A percentile compares a stretch with the other conserved stretches of the same genome.
Conservation (phyloP, 2,329 filamentous ascomycete genomes). For the Penicillium sp. region DNA sequence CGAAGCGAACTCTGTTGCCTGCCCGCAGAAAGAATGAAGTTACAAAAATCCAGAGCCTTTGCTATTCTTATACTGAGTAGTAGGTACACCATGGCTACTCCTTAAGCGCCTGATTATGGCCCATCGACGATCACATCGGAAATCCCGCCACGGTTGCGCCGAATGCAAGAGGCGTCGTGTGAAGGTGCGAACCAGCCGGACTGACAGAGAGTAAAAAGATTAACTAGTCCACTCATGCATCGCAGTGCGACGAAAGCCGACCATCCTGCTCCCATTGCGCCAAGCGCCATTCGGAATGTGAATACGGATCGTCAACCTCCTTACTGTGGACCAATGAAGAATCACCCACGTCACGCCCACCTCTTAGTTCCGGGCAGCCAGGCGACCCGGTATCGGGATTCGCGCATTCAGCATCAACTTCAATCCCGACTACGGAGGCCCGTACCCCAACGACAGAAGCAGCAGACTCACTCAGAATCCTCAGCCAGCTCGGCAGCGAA, state of each 20-base stretch:
- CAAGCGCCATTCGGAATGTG: conserved; percentile 32
- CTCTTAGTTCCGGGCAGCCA: conserved; percentile 9
- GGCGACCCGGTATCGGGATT: not conserved
- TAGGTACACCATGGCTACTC: conserved; percentile 11
- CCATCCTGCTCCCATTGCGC: conserved; percentile 34
- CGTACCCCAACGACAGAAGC: conserved; percentile 1
- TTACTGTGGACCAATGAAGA: conserved; percentile 35
- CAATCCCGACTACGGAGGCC: conserved; percentile 1
- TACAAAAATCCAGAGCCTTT: not conserved
- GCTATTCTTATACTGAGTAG: not conserved
- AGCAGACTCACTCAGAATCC: conserved; percentile 25
- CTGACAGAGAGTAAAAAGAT: not conserved
- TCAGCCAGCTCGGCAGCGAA: conserved; percentile 22
- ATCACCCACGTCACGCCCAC: not conserved
- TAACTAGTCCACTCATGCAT: not conserved
- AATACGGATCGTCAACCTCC: conserved; percentile 32
- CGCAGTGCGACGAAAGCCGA: conserved; percentile 33
- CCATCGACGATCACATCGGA: conserved; percentile 35
- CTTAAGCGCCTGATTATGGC: conserved; percentile 27
- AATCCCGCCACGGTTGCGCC: conserved; percentile 35
- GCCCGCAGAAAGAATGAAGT: not conserved
- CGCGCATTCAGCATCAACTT: not conserved
- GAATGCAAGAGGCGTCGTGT: conserved; percentile 37
- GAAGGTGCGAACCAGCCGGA: conserved; percentile 24
- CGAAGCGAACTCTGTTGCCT: conserved; percentile 26